Evolutionary conservation across 1,139 yeast species (phyloP), one percentile per base, ranked within the genome.

Genomic region (Candida buenavistaensis): DNA sequence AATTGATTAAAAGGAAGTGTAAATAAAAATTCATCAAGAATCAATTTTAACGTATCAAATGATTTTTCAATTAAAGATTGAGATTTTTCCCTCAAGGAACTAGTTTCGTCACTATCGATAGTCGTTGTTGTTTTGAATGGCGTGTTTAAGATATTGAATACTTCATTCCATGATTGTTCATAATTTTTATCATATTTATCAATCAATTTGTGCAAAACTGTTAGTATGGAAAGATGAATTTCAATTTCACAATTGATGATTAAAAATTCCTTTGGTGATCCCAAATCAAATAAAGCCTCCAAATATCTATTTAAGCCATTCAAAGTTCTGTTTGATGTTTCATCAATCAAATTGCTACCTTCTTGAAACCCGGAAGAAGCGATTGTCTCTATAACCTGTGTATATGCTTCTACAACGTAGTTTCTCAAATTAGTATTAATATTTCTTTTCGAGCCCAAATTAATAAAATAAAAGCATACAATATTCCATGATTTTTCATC

Each of bases 11-110:
- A 57, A 0, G 97, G 96, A 15, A 92, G 63, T 2, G 79, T 66
- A 26, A 78, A 80, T 37, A 90, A 59, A 51, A 90, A 87, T 53
- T 90, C 97, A 51, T 88, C 94, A 43, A 94, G 71, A 19, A 90
- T 80, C 33, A 90, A 68, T 49, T 87, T 90, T 44, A 90, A 66
- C 0, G 94, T 83, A 43, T 82, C 90, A 59, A 84, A 90, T 0
- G 92, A 80, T 3, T 80, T 75, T 47, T 75, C 80, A 36, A 75
- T 67, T 32, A 85, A 64, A 8, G 64, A 66, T 24, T 57, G 62
- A 16, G 69, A 62, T 40, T 75, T 78, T 15, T 66, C 75, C 11
- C 13, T 22, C 8, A 22, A n/a, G 4, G 14, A 16, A 16, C 9
- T 23, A 3, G 15, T 22, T 10, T 38, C 38, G 35, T 62, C 54